Base-by-base conservation (phyloP, 768 basidiomycete species). In the Leccinellum albellum region DNA sequence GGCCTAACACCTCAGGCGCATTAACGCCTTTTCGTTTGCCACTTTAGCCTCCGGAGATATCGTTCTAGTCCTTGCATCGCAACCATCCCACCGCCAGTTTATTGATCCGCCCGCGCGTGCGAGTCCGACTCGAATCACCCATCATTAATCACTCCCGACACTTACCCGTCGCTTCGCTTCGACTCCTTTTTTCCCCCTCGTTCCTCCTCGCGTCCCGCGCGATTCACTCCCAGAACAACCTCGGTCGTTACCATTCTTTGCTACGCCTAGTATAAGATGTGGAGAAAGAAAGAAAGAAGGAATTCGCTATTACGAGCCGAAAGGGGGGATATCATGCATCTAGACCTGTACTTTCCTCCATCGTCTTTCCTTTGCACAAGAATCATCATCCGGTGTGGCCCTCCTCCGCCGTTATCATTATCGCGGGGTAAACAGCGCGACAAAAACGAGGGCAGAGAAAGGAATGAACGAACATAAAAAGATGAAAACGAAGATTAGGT, bases 31-130 rank as follows among this genome's bases (percentile, higher is more conserved):
- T n/a, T 6, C 20, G 42, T 2, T 26, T 26, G 24, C 17, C n/a
- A 17, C 45, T 33, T 6, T 40, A 81, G 81, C 67, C 78, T 46
- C 76, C 80, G 33, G 80, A 82, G 62, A 68, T 79, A 47, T 75
- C 78, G 24, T 66, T 82, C 51, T 70, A 66, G 32, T 76, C 37
- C 64, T 42, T 42, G 23, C 45, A 48, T 44, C 3, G 33, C 7
- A 1, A 42, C 40, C 2, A 33, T 32, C 32, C 3, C 40, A 23
- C 10, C 31, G 20, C 17, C 46, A 20, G 1, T 21, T 28, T 13
- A 17, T 47, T 24, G 49, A 54, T 54, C 52, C 20, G 49, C 44
- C 44, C 26, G 44, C 9, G 26, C 46, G 46, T 47, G 23, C 47
- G 47, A 51, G 40, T 10, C 52, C 45, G 37, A 29, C 40, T 42